phyloP scores from a whole-genome alignment of 768 basidiomycete genomes.

The Russula brevipes region DNA sequence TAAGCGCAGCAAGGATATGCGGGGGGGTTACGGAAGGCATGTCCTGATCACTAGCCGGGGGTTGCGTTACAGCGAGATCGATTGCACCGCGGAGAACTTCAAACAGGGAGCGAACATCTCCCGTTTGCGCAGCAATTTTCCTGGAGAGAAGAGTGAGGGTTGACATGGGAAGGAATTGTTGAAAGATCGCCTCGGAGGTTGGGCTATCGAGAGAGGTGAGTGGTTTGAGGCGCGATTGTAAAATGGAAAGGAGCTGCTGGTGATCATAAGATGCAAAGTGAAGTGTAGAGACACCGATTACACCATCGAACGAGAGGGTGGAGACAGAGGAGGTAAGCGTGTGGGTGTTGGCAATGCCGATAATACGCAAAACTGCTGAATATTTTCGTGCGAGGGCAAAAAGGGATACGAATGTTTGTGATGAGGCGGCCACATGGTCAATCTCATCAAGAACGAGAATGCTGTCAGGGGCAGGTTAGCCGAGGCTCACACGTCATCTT shows the following conservation, averaged over 20 bases:
- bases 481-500: slow-evolving; percentile 17
- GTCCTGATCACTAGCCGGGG: slow-evolving; percentile 23
- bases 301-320: slow-evolving; percentile 33
- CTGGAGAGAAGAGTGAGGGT: slow-evolving; percentile 68
- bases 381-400: slow-evolving; percentile 62
- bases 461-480: slow-evolving; percentile 35
- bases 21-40: slow-evolving; percentile 52
- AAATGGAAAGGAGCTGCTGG: slow-evolving; percentile 61
- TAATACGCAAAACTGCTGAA: slow-evolving; percentile 52
- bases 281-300: slow-evolving; percentile 48
- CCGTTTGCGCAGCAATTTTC: slow-evolving; percentile 76
- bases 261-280: slow-evolving; percentile 81
- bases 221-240: slow-evolving; percentile 56
- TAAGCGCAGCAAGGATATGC: slow-evolving; percentile 69
- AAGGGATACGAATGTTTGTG: slow-evolving; percentile 53
- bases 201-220: slow-evolving; percentile 36
- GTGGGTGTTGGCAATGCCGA: slow-evolving; percentile 88
- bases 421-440: slow-evolving; percentile 67
- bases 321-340: slow-evolving; percentile 59
- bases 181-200: slow-evolving; percentile 27
- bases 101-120: slow-evolving; percentile 76
- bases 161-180: slow-evolving; percentile 57
- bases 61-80: slow-evolving; percentile 45
- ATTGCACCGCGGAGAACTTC: slow-evolving; percentile 79
- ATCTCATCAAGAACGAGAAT: slow-evolving; percentile 82